phyloP scores from a whole-genome alignment of 306 rosid species.

The Cicer pinnatifidum region DNA sequence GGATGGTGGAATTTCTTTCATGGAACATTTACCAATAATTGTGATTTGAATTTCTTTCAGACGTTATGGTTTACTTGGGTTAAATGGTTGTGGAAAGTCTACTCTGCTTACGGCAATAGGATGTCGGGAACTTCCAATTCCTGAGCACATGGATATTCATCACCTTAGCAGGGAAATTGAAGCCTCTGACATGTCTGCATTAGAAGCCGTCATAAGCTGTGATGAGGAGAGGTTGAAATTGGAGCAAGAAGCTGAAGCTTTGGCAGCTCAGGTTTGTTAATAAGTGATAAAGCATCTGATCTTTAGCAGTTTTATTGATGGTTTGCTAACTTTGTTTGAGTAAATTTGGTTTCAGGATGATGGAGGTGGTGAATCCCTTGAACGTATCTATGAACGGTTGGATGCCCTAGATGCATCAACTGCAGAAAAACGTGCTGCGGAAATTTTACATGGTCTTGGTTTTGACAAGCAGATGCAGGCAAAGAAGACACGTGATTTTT shows the following conservation, averaged over 20 bases:
- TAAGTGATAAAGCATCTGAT: slow-evolving; percentile 3
- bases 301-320: neutral
- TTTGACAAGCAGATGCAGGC: slow-evolving; percentile 90
- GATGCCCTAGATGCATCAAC: slow-evolving; percentile 93
- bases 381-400: slow-evolving; percentile 85
- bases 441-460: slow-evolving; percentile 90
- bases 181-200: slow-evolving; percentile 93
- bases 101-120: slow-evolving; percentile 88
- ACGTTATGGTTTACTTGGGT: slow-evolving; percentile 92
- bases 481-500: slow-evolving; percentile 88
- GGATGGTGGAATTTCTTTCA: neutral
- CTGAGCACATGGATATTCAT: slow-evolving; percentile 93
- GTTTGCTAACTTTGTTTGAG: slow-evolving; percentile 2
- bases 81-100: slow-evolving; percentile 97
- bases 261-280: slow-evolving; percentile 54
- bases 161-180: slow-evolving; percentile 89
- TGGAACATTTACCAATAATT: slow-evolving; percentile 1
- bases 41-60: slow-evolving; percentile 51
- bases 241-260: slow-evolving; percentile 73
- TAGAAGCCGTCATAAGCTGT: slow-evolving; percentile 86
- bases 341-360: slow-evolving; percentile 67
- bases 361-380: slow-evolving; percentile 92
- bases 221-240: slow-evolving; percentile 87
- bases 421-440: slow-evolving; percentile 99
- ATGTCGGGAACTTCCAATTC: slow-evolving; percentile 87